phyloP scores from a whole-genome alignment of 2,329 filamentous ascomycete genomes.

The Aspergillus flavus region DNA sequence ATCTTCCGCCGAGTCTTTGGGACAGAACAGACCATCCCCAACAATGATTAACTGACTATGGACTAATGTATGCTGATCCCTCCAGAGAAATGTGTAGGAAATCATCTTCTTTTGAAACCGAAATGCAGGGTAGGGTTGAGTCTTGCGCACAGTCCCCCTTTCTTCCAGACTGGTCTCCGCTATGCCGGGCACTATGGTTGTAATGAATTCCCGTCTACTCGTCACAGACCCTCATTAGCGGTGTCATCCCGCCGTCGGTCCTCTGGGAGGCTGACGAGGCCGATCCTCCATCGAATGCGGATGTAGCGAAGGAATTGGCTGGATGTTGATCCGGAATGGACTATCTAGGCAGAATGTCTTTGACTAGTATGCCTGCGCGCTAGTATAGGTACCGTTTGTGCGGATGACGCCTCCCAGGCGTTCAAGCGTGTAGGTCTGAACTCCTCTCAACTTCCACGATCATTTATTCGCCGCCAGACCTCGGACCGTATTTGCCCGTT shows the following conservation, averaged over 20 bases:
- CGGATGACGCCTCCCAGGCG: neutral
- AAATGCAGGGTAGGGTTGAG: slow-evolving; percentile 14
- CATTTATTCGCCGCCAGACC: slow-evolving; percentile 5
- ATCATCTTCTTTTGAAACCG: neutral
- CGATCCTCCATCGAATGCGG: slow-evolving; percentile 1
- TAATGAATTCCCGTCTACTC: slow-evolving; percentile 18
- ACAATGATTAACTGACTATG: neutral
- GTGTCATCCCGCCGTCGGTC: slow-evolving; percentile 17
- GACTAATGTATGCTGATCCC: neutral
- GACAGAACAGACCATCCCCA: neutral
- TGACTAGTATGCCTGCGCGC: neutral
- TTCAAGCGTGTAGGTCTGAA: neutral
- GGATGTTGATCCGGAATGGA: slow-evolving; percentile 5
- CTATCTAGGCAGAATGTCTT: neutral
- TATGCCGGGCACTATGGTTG: slow-evolving; percentile 15
- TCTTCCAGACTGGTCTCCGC: slow-evolving; percentile 2
- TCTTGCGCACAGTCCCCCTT: slow-evolving; percentile 24
- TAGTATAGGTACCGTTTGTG: neutral
- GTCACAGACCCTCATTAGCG: slow-evolving; percentile 20
- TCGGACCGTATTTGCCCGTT: slow-evolving; percentile 21
- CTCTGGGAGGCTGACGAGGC: slow-evolving; percentile 21
- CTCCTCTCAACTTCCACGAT: neutral
- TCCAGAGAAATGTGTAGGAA: too few species aligned
- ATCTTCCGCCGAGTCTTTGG: neutral
- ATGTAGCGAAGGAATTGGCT: neutral